Percentiles rank a stretch among this genome's conserved stretches.
These are phyloP conservation scores for Suhomyces anneliseae DNA, from an alignment of 1,139 yeast genomes.

Conservation along the genomic window DNA sequence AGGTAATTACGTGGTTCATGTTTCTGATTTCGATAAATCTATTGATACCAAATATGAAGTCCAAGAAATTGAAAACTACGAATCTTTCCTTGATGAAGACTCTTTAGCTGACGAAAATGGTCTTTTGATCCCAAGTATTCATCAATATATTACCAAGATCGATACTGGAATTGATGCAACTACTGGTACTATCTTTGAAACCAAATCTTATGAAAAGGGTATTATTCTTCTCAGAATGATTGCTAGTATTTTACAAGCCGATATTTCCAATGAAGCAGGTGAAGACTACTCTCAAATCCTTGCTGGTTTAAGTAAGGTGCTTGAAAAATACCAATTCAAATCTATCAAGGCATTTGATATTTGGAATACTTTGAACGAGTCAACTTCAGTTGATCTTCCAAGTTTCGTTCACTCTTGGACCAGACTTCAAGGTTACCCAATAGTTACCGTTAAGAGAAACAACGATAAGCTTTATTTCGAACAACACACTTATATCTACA, in stretches of 20 bases:
- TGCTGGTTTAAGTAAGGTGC: conserved; percentile 42
- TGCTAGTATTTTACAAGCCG: conserved; percentile 43
- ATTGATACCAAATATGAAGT: conserved; percentile 38
- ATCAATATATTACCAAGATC: conserved; percentile 28
- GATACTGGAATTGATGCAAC: conserved; percentile 42
- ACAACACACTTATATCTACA: conserved; percentile 52
- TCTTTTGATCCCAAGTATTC: conserved; percentile 25
- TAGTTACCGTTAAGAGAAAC: conserved; percentile 38
- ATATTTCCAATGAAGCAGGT: conserved; percentile 18
- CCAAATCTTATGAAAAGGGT: conserved; percentile 64
- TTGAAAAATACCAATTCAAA: conserved; percentile 34
- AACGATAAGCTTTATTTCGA: conserved; percentile 34
- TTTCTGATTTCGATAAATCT: conserved; percentile 27
- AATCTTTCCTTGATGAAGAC: conserved; percentile 43
- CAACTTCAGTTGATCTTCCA: conserved; percentile 32
- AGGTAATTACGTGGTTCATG: conserved; percentile 45
- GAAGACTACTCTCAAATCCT: conserved; percentile 31
- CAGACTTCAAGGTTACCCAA: conserved; percentile 58
- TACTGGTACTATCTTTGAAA: conserved; percentile 46
- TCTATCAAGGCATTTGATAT: conserved; percentile 56
- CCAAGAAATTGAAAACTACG: conserved; percentile 26
- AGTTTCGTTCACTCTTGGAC: conserved; percentile 59
- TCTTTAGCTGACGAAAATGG: conserved; percentile 27
- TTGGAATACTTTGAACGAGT: conserved; percentile 46
- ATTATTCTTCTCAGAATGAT: conserved; percentile 59